These are phyloP conservation scores for Cutaneotrichosporon cutaneum DNA, from an alignment of 1,284 basidiomycete genomes.

Conservation along the genomic window DNA sequence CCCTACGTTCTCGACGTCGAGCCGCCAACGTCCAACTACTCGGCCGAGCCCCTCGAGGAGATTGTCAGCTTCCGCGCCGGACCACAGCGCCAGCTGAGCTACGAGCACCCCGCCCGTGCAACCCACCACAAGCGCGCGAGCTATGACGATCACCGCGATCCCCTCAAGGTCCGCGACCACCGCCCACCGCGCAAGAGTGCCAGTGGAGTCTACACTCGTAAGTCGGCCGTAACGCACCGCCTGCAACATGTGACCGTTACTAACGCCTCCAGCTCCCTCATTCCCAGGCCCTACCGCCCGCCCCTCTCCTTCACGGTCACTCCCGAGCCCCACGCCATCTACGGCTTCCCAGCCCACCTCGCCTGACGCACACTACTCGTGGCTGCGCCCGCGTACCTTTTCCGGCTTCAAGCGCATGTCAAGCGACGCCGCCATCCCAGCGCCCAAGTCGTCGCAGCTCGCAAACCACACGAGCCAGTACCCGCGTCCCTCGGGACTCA, in stretches of 20 bases:
- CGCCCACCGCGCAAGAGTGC: conserved; percentile 14
- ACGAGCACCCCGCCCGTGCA: background rate
- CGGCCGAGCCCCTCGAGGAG: conserved; percentile 1
- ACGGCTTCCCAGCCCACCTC: background rate
- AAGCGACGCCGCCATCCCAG: background rate
- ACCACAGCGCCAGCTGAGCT: background rate
- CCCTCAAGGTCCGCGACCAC: conserved; percentile 24
- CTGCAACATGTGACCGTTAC: background rate
- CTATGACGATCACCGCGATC: conserved; percentile 14
- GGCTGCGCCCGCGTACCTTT: conserved; percentile 5
- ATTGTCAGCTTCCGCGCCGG: conserved; percentile 5
- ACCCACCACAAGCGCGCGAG: background rate
- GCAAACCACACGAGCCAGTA: background rate
- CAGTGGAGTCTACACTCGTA: conserved; percentile 29
- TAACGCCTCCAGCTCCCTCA: conserved; percentile 14
- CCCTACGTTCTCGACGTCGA: conserved; percentile 21
- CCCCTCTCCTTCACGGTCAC: background rate
- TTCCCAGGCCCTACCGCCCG: conserved; percentile 16
- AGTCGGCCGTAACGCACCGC: background rate
- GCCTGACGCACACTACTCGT: background rate
- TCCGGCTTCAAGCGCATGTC: conserved; percentile 18
- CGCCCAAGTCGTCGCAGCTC: background rate
- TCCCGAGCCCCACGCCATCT: background rate
- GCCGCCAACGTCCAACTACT: conserved; percentile 6
- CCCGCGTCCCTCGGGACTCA: background rate